Evolutionary conservation across 1,139 yeast species (phyloP).

Genomic region (Pichia cactophila): DNA sequence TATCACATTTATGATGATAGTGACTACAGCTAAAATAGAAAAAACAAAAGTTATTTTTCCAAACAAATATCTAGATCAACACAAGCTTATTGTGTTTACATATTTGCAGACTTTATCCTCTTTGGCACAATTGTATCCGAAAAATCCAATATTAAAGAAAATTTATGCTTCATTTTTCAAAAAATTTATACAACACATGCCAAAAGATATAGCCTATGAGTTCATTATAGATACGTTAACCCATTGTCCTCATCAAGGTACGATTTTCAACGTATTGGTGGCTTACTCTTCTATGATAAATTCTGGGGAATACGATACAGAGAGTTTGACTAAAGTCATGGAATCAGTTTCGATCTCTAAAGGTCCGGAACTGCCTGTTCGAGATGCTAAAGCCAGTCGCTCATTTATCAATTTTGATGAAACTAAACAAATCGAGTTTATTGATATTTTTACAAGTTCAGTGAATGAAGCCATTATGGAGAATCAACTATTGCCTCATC

Average conservation of each 20-base stretch:
- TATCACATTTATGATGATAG: slow-evolving; percentile 18
- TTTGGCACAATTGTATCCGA: slow-evolving; percentile 24
- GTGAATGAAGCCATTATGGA: not conserved
- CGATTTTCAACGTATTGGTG: slow-evolving; percentile 53
- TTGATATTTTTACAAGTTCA: slow-evolving; percentile 31
- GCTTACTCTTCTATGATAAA: slow-evolving; percentile 55
- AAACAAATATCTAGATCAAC: not conserved
- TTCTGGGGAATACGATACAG: slow-evolving; percentile 23
- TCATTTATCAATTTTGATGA: slow-evolving; percentile 34
- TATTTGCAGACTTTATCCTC: slow-evolving; percentile 41
- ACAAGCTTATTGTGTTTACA: slow-evolving; percentile 21
- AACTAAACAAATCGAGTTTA: slow-evolving; percentile 34
- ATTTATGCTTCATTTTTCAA: slow-evolving; percentile 43
- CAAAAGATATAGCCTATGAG: slow-evolving; percentile 49
- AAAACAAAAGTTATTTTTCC: not conserved
- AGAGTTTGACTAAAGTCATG: slow-evolving; percentile 8
- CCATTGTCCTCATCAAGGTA: slow-evolving; percentile 59
- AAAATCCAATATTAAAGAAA: slow-evolving; percentile 11
- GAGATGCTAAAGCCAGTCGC: slow-evolving; percentile 8
- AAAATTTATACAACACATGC: slow-evolving; percentile 46
- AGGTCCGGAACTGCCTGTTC: slow-evolving; percentile 6
- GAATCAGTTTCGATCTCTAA: not conserved
- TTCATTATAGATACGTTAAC: slow-evolving; percentile 60
- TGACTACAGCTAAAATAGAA: slow-evolving; percentile 8
- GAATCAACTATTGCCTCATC: not conserved